A percentile compares a stretch with the other conserved stretches of the same genome.
phyloP scores from a whole-genome alignment of 805 yeast species.

The Cyberlindnera mycetangii region DNA sequence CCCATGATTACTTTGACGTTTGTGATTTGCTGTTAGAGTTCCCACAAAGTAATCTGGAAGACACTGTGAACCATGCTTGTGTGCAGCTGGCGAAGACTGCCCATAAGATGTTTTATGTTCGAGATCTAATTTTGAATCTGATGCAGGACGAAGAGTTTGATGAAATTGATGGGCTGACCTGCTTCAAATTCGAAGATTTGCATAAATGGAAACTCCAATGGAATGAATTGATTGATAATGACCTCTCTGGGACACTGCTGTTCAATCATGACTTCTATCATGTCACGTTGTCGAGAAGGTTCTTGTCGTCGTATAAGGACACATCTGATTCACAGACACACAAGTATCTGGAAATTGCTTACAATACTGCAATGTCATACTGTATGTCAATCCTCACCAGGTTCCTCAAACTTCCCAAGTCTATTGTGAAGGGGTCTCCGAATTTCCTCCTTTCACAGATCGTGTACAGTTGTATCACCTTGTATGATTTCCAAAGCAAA shows the following conservation, averaged over 20 bases:
- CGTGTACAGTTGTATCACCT: constrained; percentile 51
- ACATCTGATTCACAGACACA: constrained; percentile 24
- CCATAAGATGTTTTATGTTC: constrained; percentile 25
- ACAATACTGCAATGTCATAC: constrained; percentile 42
- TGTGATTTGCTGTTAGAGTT: constrained; percentile 43
- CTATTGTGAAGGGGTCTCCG: constrained; percentile 54
- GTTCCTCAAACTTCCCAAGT: constrained; percentile 42
- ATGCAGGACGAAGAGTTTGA: constrained; percentile 23
- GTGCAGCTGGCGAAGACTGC: constrained; percentile 37
- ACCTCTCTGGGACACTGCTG: constrained; percentile 45
- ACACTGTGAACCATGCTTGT: constrained; percentile 51
- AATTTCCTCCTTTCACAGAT: constrained; percentile 48
- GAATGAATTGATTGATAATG: constrained; percentile 43
- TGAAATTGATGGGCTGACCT: constrained; percentile 10
- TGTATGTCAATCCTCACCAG: constrained; percentile 44
- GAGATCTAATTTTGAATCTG: constrained; percentile 22
- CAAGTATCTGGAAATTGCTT: constrained; percentile 29
- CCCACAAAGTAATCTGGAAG: constrained; percentile 51
- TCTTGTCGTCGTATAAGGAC: constrained; percentile 30
- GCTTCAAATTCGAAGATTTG: constrained; percentile 22
- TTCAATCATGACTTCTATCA: constrained; percentile 49
- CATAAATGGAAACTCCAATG: constrained; percentile 46
- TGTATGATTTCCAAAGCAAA: constrained; percentile 44
- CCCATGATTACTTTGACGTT: constrained; percentile 36
- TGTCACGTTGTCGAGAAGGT: constrained; percentile 39